Evolutionary conservation across 2,329 filamentous ascomycete genomes (phyloP).

Genomic region (Phialophora chinensis): DNA sequence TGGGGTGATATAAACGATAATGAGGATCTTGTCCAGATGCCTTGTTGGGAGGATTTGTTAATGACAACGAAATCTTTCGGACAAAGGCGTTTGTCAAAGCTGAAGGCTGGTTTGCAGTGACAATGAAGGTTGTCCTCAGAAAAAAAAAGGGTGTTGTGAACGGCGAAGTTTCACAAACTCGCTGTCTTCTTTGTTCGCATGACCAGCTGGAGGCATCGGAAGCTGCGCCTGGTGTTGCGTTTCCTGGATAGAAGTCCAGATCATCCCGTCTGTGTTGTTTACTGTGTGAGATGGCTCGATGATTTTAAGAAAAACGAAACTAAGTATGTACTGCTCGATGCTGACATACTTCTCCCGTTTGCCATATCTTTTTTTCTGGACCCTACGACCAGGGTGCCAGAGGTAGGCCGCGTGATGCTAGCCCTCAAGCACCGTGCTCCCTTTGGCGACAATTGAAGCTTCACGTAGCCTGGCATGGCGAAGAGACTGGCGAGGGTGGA

Average conservation of each 20-base stretch:
- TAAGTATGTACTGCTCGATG: neutral
- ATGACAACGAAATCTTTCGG: neutral
- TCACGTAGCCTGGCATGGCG: neutral
- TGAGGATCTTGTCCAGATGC: neutral
- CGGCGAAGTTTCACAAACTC: neutral
- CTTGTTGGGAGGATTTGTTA: conserved; percentile 1
- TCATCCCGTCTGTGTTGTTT: neutral
- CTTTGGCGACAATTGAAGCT: neutral
- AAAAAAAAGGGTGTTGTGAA: conserved; percentile 1
- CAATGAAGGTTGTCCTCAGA: neutral
- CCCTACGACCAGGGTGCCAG: neutral
- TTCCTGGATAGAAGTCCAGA: neutral
- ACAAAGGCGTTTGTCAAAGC: conserved; percentile 10
- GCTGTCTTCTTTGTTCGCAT: neutral
- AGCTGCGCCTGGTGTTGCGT: neutral
- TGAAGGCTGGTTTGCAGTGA: neutral
- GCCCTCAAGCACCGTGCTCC: neutral
- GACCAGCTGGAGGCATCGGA: neutral
- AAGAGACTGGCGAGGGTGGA: neutral
- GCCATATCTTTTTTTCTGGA: neutral
- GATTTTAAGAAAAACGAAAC: neutral
- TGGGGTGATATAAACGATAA: neutral
- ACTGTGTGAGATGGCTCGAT: neutral
- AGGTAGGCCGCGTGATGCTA: neutral
- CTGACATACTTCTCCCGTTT: neutral